A percentile compares a stretch with the other conserved stretches of the same genome.
Evolutionary conservation across 208 protist species (phyloP).

Genomic region (Acanthamoeba castellanii): DNA sequence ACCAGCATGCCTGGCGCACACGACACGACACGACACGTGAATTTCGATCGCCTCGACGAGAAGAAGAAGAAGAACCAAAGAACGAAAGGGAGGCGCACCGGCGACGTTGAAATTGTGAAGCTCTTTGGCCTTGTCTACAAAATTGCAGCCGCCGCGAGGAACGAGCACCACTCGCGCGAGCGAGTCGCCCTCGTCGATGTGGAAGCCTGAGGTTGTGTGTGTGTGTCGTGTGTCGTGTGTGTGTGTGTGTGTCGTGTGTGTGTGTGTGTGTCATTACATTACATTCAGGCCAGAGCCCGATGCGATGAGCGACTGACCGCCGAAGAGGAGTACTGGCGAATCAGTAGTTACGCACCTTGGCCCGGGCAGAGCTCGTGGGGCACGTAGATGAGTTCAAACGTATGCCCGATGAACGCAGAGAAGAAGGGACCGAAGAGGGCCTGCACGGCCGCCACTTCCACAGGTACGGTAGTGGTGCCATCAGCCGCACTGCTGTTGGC

Average conservation of each 20-base stretch:
- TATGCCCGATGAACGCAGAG: neutral
- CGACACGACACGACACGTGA: too few relatives aligned
- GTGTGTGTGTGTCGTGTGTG: too few relatives aligned
- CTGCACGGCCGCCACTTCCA: neutral
- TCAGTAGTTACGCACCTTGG: neutral
- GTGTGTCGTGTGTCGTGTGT: too few relatives aligned
- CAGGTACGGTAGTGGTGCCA: neutral
- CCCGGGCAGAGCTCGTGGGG: neutral
- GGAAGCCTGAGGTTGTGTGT: neutral
- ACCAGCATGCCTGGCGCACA: constrained; percentile 2
- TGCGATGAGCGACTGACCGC: neutral
- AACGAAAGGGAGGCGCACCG: neutral
- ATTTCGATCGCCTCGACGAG: too few relatives aligned
- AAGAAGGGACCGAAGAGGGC: constrained; percentile 22
- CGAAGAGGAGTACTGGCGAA: neutral
- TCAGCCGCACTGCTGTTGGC: neutral
- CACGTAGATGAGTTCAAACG: constrained; percentile 15
- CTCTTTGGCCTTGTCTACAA: constrained; percentile 13
- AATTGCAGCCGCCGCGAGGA: neutral
- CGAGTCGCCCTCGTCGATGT: neutral
- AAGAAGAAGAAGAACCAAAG: too few relatives aligned
- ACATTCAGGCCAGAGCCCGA: neutral
- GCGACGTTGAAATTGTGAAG: neutral
- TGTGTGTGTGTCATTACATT: too few relatives aligned
- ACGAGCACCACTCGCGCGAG: neutral